phyloP scores from a whole-genome alignment of 495 filamentous ascomycete species.

The Talaromyces ruber region DNA sequence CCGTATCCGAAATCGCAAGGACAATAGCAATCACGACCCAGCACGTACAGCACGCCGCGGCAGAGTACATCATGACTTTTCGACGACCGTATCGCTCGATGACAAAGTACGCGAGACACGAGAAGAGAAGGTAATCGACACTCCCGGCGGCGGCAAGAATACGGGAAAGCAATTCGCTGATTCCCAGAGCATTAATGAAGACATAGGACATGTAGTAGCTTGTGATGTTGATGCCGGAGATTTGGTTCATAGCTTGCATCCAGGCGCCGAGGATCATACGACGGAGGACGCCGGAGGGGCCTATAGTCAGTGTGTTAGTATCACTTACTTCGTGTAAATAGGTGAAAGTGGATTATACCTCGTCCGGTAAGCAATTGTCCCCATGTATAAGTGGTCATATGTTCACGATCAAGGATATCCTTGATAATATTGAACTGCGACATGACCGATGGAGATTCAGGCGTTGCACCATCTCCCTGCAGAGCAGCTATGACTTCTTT shows the following conservation, averaged over 20 bases:
- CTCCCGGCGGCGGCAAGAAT: slow-evolving; percentile 26
- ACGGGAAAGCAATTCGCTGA: slow-evolving; percentile 6
- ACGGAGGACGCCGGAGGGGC: slow-evolving; percentile 5
- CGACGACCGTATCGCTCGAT: slow-evolving; percentile 39
- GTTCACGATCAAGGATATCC: slow-evolving; percentile 10
- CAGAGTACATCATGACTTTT: slow-evolving; percentile 26
- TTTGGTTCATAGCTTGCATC: slow-evolving; percentile 9
- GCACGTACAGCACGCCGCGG: slow-evolving; percentile 2
- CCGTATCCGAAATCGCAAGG: not conserved
- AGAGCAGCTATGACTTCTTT: slow-evolving; percentile 16
- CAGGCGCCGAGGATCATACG: slow-evolving; percentile 6
- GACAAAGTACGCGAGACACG: slow-evolving; percentile 10
- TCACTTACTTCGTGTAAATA: not conserved
- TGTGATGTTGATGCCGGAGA: slow-evolving; percentile 13
- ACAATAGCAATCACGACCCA: slow-evolving; percentile 4
- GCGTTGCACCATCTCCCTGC: slow-evolving; percentile 9
- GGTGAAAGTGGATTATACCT: not conserved
- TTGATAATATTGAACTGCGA: slow-evolving; percentile 14
- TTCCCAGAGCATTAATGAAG: not conserved
- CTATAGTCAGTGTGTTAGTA: not conserved
- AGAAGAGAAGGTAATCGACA: slow-evolving; percentile 39
- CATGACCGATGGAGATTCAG: not conserved
- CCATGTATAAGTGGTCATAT: slow-evolving; percentile 7
- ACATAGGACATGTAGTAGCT: slow-evolving; percentile 7
- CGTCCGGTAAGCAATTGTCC: not conserved